Evolutionary conservation across 2,329 filamentous ascomycete genomes (phyloP).

Genomic region (Ophiostoma piceae): DNA sequence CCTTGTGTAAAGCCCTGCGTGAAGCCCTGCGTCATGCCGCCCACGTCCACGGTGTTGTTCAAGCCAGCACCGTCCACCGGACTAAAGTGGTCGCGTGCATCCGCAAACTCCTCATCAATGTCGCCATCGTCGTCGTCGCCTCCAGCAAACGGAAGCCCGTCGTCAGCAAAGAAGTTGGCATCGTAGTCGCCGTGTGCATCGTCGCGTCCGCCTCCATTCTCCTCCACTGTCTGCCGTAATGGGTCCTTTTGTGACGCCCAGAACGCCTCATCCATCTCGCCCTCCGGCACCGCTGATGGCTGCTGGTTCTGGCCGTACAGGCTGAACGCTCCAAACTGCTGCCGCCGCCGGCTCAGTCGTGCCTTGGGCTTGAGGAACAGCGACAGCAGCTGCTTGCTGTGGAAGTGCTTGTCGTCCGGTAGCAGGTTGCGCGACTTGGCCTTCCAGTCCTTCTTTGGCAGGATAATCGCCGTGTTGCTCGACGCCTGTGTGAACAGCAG

Average conservation of each 20-base stretch:
- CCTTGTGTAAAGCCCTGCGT: slow-evolving; percentile 33
- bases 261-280: slow-evolving; percentile 90
- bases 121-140: slow-evolving; percentile 62
- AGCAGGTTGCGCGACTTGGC: slow-evolving; percentile 88
- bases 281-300: slow-evolving; percentile 51
- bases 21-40: slow-evolving; percentile 40
- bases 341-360: slow-evolving; percentile 64
- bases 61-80: slow-evolving; percentile 46
- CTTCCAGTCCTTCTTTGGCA: slow-evolving; percentile 94
- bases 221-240: slow-evolving; percentile 25
- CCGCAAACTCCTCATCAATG: slow-evolving; percentile 64
- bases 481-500: slow-evolving; percentile 74
- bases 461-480: slow-evolving; percentile 72
- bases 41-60: slow-evolving; percentile 29
- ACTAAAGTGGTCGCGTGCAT: slow-evolving; percentile 73
- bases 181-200: slow-evolving; percentile 77
- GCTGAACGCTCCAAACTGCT: slow-evolving; percentile 40
- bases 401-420: slow-evolving; percentile 97
- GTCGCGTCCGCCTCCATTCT: slow-evolving; percentile 40
- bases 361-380: slow-evolving; percentile 95
- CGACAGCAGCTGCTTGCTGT: slow-evolving; percentile 80
- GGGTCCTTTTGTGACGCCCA: slow-evolving; percentile 73
- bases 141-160: slow-evolving; percentile 63
- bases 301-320: slow-evolving; percentile 34
- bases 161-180: slow-evolving; percentile 95